Conservation (phyloP, 768 basidiomycete species). For the Chlorophyllum brunneum region DNA sequence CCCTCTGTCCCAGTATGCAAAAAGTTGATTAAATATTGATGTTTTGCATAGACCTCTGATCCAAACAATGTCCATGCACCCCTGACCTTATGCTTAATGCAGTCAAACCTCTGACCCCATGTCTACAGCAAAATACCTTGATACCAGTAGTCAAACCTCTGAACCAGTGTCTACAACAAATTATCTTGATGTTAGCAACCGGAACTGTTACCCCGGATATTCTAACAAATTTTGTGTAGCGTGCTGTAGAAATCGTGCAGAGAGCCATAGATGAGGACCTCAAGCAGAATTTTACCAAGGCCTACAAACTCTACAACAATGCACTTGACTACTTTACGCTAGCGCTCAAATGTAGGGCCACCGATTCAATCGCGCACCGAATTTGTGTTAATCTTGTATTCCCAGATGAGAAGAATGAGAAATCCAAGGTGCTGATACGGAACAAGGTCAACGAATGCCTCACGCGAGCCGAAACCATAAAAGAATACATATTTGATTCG, state of each 20-base stretch:
- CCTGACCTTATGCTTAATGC: neutral
- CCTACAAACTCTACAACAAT: conserved; percentile 94
- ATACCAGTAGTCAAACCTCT: neutral
- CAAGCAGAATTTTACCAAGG: conserved; percentile 90
- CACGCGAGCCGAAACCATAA: conserved; percentile 85
- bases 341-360: conserved; percentile 78
- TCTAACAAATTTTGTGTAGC: conserved; percentile 22
- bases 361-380: neutral
- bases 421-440: conserved; percentile 81
- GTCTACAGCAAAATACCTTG: no score
- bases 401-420: conserved; percentile 75
- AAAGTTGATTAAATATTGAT: neutral
- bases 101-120: no score
- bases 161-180: conserved; percentile 40
- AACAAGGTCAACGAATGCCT: conserved; percentile 91
- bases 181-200: conserved; percentile 43
- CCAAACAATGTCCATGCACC: conserved; percentile 4
- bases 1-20: no score
- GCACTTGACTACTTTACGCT: conserved; percentile 98
- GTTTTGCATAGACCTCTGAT: conserved; percentile 1
- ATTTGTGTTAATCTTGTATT: neutral
- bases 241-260: conserved; percentile 88
- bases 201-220: neutral
- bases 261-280: conserved; percentile 90
- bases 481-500: conserved; percentile 66